Evolutionary conservation across 1,139 yeast genomes (phyloP).

Genomic region (Yamadazyma pseudoaaseri): DNA sequence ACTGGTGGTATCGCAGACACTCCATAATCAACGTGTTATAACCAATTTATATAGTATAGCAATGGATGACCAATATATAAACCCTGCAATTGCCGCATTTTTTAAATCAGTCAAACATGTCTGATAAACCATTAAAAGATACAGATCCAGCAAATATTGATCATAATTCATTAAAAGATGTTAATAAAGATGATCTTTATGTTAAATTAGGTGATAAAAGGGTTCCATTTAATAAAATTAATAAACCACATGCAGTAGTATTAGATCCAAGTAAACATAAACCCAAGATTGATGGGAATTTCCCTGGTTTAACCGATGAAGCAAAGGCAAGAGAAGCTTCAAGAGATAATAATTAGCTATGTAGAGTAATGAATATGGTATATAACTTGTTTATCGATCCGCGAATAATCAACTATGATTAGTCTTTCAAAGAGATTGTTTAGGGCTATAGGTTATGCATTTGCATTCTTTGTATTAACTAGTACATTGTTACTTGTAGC

Average conservation of each 20-base stretch:
- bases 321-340: conserved; percentile 28
- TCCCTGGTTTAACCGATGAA: conserved; percentile 29
- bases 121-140: conserved; percentile 1
- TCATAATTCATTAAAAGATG: neutral
- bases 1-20: conserved; percentile 46
- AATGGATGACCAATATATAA: neutral
- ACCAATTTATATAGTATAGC: neutral
- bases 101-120: conserved; percentile 2
- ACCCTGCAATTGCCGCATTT: neutral
- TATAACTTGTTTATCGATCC: neutral
- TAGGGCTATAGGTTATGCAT: conserved; percentile 24
- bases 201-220: conserved; percentile 36
- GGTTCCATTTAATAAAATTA: conserved; percentile 37
- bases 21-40: neutral
- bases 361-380: neutral
- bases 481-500: conserved; percentile 28
- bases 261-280: conserved; percentile 28
- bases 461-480: conserved; percentile 18
- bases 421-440: conserved; percentile 24
- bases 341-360: conserved; percentile 4
- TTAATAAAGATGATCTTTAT: conserved; percentile 24
- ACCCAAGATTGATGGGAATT: conserved; percentile 25
- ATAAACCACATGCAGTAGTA: conserved; percentile 43
- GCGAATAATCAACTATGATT: conserved; percentile 13
- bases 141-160: neutral